Conservation (phyloP, 2,329 filamentous ascomycete genomes). For the Helminthosporium solani region DNA sequence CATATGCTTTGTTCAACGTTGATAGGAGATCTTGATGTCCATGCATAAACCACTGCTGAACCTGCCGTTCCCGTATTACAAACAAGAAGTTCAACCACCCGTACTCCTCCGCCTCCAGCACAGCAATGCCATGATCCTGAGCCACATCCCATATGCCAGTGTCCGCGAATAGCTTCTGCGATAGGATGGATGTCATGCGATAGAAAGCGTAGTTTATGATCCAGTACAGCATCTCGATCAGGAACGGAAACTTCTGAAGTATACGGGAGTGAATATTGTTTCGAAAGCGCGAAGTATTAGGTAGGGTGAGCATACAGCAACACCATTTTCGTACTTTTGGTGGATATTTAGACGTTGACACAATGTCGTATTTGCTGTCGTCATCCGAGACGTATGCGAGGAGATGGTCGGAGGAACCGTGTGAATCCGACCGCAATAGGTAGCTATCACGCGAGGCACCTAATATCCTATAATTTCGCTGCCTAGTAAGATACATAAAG, state of each 20-base stretch:
- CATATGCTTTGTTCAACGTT: slow-evolving; percentile 59
- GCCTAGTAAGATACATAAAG: slow-evolving; percentile 52
- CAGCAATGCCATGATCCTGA: slow-evolving; percentile 55
- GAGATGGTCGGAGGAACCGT: slow-evolving; percentile 44
- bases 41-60: slow-evolving; percentile 60
- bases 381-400: slow-evolving; percentile 39
- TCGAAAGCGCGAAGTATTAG: slow-evolving; percentile 63
- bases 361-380: slow-evolving; percentile 41
- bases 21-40: slow-evolving; percentile 56
- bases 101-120: slow-evolving; percentile 58
- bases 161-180: slow-evolving; percentile 54
- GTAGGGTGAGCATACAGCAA: slow-evolving; percentile 54
- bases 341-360: slow-evolving; percentile 42
- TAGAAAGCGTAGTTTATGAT: slow-evolving; percentile 66
- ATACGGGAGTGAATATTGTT: slow-evolving; percentile 62
- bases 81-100: slow-evolving; percentile 54
- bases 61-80: slow-evolving; percentile 53
- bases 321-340: slow-evolving; percentile 55
- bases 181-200: slow-evolving; percentile 57
- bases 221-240: slow-evolving; percentile 76
- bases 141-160: slow-evolving; percentile 58
- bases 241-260: slow-evolving; percentile 66
- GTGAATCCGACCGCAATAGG: slow-evolving; percentile 38
- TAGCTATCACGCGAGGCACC: slow-evolving; percentile 29
- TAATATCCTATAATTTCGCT: slow-evolving; percentile 48